phyloP scores from a whole-genome alignment of 176 grass and related monocot genomes.

The Eleusine coracana region DNA sequence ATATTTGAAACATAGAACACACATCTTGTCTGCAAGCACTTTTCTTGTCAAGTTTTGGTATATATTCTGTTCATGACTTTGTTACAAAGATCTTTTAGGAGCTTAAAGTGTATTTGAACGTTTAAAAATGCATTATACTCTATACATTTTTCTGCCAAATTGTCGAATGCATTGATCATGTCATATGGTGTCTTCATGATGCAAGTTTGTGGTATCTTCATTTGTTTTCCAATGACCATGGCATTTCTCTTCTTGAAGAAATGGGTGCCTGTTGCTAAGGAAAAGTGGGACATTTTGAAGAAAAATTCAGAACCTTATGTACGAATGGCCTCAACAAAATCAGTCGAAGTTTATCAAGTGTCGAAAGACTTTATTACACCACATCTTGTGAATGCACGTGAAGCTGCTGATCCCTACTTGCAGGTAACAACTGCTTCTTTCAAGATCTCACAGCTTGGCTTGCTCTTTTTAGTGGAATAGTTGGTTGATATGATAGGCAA shows the following conservation, averaged over 20 bases:
- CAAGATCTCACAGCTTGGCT: slow-evolving; percentile 7
- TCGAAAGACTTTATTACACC: slow-evolving; percentile 59
- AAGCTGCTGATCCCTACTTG: slow-evolving; percentile 71
- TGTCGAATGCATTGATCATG: neutral
- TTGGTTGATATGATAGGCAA: neutral
- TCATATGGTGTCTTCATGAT: slow-evolving; percentile 10
- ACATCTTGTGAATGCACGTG: slow-evolving; percentile 63
- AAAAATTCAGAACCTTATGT: slow-evolving; percentile 62
- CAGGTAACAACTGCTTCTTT: slow-evolving; percentile 64
- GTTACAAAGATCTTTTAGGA: slow-evolving; percentile 28
- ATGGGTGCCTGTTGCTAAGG: slow-evolving; percentile 66
- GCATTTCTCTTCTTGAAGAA: slow-evolving; percentile 58
- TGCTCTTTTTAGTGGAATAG: neutral
- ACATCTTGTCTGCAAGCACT: neutral
- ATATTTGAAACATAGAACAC: slow-evolving; percentile 27
- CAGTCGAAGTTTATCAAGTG: slow-evolving; percentile 69
- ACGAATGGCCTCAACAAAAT: slow-evolving; percentile 64
- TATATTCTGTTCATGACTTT: slow-evolving; percentile 21
- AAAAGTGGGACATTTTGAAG: slow-evolving; percentile 61
- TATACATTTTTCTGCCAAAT: neutral
- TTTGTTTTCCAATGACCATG: slow-evolving; percentile 34
- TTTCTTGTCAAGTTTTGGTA: neutral
- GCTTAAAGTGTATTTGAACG: slow-evolving; percentile 26
- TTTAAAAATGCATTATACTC: neutral
- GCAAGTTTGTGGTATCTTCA: slow-evolving; percentile 29